Evolutionary conservation across 1,139 yeast species (phyloP), one percentile per base, ranked within the genome.

Genomic region (Diutina scorzettiae): DNA sequence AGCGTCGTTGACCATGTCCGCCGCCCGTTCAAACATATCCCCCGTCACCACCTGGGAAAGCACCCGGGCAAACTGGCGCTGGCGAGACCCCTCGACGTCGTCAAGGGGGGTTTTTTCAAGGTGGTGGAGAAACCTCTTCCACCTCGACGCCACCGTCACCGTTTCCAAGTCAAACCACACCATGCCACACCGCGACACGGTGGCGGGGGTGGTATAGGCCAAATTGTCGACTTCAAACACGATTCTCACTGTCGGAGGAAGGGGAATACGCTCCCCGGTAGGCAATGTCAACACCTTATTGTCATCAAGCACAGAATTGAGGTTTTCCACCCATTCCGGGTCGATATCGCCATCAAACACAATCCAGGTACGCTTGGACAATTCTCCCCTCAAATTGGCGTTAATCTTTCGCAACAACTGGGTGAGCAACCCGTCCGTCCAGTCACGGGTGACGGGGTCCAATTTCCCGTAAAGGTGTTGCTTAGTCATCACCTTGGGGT

Each of bases 311-410:
- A 87, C 93, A 63, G 95, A 81, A 58, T 91, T 91, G 49, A 91
- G 64, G 47, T 83, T 83, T 53, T 91, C 98, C 1, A 87, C 87
- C 95, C 96, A 91, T 43, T 76, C 78, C 0, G 98, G 97, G 55
- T 91, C 97, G 36, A 91, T 76, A 51, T 86, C 96, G 39, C 97
- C 95, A 59, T 89, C 96, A 56, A 91, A 84, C 0, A 89, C 71
- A 47, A 91, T 72, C 95, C 96, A 87, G 17, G 78, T 71, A 1
- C 71, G 60, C 46, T 73, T 77, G 3, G 60, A 52, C 19, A 59
- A 56, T 49, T 80, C 86, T 2, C 85, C 86, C 37, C 82, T 62
- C 9, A 73, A 52, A 49, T 79, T 80, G 6, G 73, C 75, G 8
- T 63, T 64, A 1, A 81, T 70, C 42, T 64, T 70, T 49, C 98